A percentile compares a stretch with the other conserved stretches of the same genome.
Evolutionary conservation across 352 stramenopile genomes (phyloP).

Genomic region (Pythium sukuiense): DNA sequence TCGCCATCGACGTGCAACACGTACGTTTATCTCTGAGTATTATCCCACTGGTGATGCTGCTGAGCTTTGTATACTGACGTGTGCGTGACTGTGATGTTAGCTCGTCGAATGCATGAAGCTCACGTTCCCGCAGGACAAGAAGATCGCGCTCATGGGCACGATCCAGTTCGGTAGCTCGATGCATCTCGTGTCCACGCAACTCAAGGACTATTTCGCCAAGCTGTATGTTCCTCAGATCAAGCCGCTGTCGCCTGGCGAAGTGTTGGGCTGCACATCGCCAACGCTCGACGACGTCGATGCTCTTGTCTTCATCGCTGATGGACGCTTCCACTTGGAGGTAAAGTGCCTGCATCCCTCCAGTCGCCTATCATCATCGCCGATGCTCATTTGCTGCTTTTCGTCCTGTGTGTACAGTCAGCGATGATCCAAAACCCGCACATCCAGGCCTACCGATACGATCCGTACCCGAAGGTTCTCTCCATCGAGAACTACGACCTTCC

Average conservation of each 20-base stretch:
- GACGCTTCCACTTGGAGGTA: slow-evolving; percentile 98
- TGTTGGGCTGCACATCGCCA: slow-evolving; percentile 98
- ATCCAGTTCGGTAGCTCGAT: slow-evolving; percentile 96
- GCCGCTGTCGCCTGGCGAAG: slow-evolving; percentile 96
- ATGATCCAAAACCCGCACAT: slow-evolving; percentile 99
- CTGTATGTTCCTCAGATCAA: slow-evolving; percentile 95
- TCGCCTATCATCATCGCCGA: no score
- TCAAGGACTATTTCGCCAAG: slow-evolving; percentile 82
- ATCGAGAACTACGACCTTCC: slow-evolving; percentile 96
- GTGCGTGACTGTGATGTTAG: slow-evolving; percentile 32
- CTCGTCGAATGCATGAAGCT: slow-evolving; percentile 95
- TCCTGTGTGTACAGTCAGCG: slow-evolving; percentile 63
- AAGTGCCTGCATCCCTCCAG: neutral
- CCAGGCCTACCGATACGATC: slow-evolving; percentile 97
- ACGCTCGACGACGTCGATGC: slow-evolving; percentile 90
- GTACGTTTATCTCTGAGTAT: slow-evolving; percentile 29
- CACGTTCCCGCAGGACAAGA: slow-evolving; percentile 78
- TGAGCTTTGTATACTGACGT: neutral
- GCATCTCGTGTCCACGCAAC: slow-evolving; percentile 67
- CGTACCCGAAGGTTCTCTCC: slow-evolving; percentile 97
- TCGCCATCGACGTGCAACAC: slow-evolving; percentile 97
- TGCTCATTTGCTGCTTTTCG: neutral
- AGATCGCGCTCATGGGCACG: slow-evolving; percentile 93
- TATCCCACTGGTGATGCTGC: neutral
- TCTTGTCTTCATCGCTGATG: slow-evolving; percentile 98